Evolutionary conservation across 306 rosid genomes (phyloP), one percentile per base, ranked within the genome.

Genomic region (Phaseolus lunatus): DNA sequence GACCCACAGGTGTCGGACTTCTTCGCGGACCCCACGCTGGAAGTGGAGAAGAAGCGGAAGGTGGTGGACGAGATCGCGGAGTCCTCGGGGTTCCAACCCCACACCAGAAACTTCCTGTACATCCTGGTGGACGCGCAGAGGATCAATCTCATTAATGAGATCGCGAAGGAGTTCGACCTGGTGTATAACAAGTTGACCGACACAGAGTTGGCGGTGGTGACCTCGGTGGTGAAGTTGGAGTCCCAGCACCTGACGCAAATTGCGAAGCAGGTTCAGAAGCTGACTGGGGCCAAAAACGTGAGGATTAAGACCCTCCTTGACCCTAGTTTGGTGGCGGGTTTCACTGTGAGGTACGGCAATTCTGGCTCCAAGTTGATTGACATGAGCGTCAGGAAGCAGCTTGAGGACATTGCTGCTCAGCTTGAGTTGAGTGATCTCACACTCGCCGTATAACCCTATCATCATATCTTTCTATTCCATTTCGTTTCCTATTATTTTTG

Each of bases 211-310:
- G 97, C 92, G 0, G 83, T 90, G 24, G 99, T 92, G 83, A 88
- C 87, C 62, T 95, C 99, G n/a, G 97, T 95, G 67, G 97, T 95
- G 91, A 67, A 84, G 54, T 67, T 95, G 82, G 99, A 95, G 80
- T 79, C 94, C 45, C 89, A 92, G 84, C 97, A 95, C 80, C 68
- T 95, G 86, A 86, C 99, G 7, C 97, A 95, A 88, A 95, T 95
- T 3, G 96, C 96, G 12, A 95, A 92, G 85, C 97, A 91, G 88
- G 97, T 95, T 68, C 99, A 95, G 93, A 95, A 92, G 70, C 84
- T 95, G 41, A 92, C 94, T 0, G 99, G 97, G 3, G 91, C 97
- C 0, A 87, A 88, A 57, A 95, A 92, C 18, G 97, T 95, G 67
- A 89, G 97, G 87, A 87, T 89, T 52, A 95, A 89, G 83, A 87